Conservation (phyloP, 164 flowering plant genomes). For the Paratinospora sagittata region DNA sequence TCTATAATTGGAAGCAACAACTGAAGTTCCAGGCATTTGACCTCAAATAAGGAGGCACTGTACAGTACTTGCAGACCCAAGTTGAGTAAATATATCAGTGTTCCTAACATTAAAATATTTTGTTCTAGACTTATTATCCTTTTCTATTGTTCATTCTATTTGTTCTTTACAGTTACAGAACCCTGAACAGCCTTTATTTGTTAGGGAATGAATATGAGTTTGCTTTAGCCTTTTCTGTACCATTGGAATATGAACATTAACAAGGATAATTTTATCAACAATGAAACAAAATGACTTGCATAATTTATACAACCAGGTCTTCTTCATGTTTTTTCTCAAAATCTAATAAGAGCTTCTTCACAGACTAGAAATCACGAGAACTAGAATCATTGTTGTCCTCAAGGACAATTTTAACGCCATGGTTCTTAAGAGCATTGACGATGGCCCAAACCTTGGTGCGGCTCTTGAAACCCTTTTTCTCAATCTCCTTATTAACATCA, state of each 20-base stretch:
- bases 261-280: no score
- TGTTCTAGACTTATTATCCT: no score
- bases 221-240: no score
- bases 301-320: not conserved
- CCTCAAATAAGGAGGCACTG: not conserved
- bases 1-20: not conserved
- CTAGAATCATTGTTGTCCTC: slow-evolving; percentile 31
- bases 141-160: not conserved
- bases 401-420: slow-evolving; percentile 63
- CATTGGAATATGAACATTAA: not conserved
- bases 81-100: not conserved
- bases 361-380: not conserved
- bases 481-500: slow-evolving; percentile 65
- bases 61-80: not conserved
- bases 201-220: no score
- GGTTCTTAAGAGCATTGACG: slow-evolving; percentile 70
- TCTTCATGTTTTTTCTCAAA: not conserved
- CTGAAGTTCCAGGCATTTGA: not conserved
- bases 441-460: slow-evolving; percentile 76
- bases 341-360: not conserved
- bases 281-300: no score
- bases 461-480: slow-evolving; percentile 71
- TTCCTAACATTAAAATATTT: not conserved
- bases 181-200: not conserved
- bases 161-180: not conserved